A percentile compares a stretch with the other conserved stretches of the same genome.
Evolutionary conservation across 164 flowering plant genomes (phyloP).

Genomic region (Magnolia officinalis): DNA sequence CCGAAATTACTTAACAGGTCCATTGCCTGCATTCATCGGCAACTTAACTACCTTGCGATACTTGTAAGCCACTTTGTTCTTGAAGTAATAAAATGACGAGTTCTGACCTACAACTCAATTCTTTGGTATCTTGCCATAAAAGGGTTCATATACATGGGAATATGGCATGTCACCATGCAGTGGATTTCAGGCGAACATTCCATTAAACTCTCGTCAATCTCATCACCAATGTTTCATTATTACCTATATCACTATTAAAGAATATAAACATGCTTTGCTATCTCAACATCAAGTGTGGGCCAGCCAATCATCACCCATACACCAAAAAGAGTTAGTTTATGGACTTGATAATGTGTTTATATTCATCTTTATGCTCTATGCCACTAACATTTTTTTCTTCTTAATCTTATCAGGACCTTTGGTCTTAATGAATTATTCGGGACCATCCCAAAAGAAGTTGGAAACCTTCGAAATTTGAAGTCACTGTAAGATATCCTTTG

Average conservation of each 20-base stretch:
- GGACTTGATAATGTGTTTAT: neutral
- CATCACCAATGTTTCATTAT: neutral
- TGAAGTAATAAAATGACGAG: too few species aligned
- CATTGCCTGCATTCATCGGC: constrained; percentile 41
- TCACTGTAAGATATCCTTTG: constrained; percentile 29
- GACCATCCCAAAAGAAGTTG: constrained; percentile 42
- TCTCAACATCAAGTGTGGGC: neutral
- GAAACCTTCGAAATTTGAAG: constrained; percentile 40
- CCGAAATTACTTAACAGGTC: constrained; percentile 40
- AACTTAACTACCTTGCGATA: constrained; percentile 14
- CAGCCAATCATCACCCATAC: neutral
- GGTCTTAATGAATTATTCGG: constrained; percentile 38
- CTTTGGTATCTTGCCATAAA: too few species aligned
- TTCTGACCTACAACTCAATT: too few species aligned
- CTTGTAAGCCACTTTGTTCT: constrained; percentile 12
- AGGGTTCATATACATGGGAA: too few species aligned
- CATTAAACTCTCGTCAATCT: neutral
- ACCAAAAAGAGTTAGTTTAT: neutral
- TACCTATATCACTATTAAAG: neutral
- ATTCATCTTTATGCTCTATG: neutral
- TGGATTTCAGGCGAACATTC: neutral
- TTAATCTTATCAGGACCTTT: constrained; percentile 16
- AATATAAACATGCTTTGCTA: neutral
- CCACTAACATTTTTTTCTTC: neutral
- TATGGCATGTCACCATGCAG: too few species aligned